Base-by-base conservation (phyloP, 495 filamentous ascomycete species). In the Xylaria scruposa region DNA sequence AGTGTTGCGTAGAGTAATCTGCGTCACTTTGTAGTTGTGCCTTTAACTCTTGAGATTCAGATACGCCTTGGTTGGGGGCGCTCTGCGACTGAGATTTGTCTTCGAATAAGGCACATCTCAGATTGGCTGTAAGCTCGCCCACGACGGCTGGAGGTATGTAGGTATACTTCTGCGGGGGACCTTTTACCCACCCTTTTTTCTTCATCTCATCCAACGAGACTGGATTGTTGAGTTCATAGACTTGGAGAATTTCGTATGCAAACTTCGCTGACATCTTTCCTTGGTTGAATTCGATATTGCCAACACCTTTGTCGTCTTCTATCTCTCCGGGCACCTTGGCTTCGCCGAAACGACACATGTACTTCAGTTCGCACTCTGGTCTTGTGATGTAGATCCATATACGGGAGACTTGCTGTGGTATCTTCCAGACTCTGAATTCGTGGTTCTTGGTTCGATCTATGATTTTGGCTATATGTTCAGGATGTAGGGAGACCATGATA, bases 161-260 rank as follows among this genome's bases (percentile, higher is more conserved):
- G 13, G 70, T 72, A 58, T 78, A 86, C 60, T 76, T 83, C 67
- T 76, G 77, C 33, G 85, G 85, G 4, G 82, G 51, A 10, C 72
- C 70, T 0, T 76, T 71, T 4, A 85, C 72, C 81, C 85, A 82
- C 0, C 83, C 85, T 29, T 83, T 81, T 15, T 79, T 74, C 60
- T 80, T 76, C 80, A 88, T 81, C 15, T 81, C 75, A 1, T 78
- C 75, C 19, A 82, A 70, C 2, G 82, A 78, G n/a, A 86, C 74
- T 0, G 85, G 83, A 65, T 88, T 83, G 62, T 87, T 85, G 5
- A 89, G 81, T 72, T 85, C 79, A 64, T 88, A 88, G 8, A 88
- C 81, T 69, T 88, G 84, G 5, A 82, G 38, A 40, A 88, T 77
- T 74, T 87, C 82, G 60, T 86, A 83, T 19, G 86, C 86, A 49